phyloP scores from a whole-genome alignment of 345 rosid genomes.

The Salix purpurea region DNA sequence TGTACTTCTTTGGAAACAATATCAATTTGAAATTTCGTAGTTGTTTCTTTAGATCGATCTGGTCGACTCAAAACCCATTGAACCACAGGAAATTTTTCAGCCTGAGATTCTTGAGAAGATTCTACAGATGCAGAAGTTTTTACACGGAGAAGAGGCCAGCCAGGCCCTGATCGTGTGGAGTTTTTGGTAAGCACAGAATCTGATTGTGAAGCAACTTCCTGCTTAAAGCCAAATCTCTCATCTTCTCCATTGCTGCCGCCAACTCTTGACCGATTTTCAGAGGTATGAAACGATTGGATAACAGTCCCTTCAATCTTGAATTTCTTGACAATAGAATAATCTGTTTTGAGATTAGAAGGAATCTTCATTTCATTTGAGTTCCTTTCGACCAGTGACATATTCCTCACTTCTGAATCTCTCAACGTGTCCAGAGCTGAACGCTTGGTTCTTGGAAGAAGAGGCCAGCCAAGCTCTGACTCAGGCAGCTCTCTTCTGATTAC shows the following conservation, averaged over 20 bases:
- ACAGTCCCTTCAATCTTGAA: background rate
- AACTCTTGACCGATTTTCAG: constrained; percentile 10
- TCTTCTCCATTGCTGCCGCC: background rate
- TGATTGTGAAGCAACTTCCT: constrained; percentile 7
- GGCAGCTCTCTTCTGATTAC: constrained; percentile 29
- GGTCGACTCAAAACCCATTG: background rate
- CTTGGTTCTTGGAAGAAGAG: constrained; percentile 19
- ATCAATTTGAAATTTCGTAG: background rate
- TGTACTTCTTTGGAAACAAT: background rate
- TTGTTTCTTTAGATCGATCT: background rate
- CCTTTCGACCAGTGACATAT: constrained; percentile 17
- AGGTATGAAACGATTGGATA: background rate
- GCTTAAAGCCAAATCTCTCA: background rate
- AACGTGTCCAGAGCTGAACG: constrained; percentile 1
- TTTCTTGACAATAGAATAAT: background rate
- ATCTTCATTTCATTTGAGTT: constrained; percentile 1
- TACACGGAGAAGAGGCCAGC: constrained; percentile 44
- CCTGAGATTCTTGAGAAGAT: constrained; percentile 18
- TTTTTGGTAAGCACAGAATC: constrained; percentile 1
- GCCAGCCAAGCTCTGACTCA: constrained; percentile 43
- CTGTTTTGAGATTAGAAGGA: background rate
- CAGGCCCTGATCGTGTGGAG: constrained; percentile 16
- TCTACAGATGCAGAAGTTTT: constrained; percentile 12
- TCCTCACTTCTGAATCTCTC: constrained; percentile 14
- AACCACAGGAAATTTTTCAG: background rate